Percentiles rank a stretch among this genome's conserved stretches.
Conservation (phyloP, 495 filamentous ascomycete species). For the Cercophora samala region DNA sequence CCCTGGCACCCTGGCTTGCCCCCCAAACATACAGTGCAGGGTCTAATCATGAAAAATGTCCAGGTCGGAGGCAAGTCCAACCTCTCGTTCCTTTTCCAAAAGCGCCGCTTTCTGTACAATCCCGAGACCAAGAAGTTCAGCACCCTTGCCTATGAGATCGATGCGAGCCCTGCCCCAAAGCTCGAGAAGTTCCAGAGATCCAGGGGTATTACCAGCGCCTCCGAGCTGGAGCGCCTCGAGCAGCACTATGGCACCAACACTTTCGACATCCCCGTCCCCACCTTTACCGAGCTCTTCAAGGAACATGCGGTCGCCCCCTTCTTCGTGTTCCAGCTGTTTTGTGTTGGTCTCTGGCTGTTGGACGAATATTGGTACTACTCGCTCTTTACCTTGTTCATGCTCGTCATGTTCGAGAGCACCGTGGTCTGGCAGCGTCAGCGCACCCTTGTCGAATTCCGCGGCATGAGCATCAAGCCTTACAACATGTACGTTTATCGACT, state of each 20-base stretch:
- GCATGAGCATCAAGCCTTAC: constrained; percentile 99
- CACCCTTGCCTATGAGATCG: constrained; percentile 80
- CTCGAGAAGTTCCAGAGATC: constrained; percentile 74
- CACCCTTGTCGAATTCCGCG: constrained; percentile 94
- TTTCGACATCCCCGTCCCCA: constrained; percentile 96
- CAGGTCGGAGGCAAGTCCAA: constrained; percentile 68
- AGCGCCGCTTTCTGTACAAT: constrained; percentile 89
- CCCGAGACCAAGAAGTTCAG: constrained; percentile 65
- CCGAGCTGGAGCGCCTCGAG: constrained; percentile 72
- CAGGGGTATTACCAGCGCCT: constrained; percentile 63
- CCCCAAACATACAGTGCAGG: not conserved
- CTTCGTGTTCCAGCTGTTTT: constrained; percentile 99
- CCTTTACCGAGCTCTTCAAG: constrained; percentile 92
- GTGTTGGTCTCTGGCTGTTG: constrained; percentile 96
- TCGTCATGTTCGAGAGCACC: constrained; percentile 95
- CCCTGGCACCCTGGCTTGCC: not conserved
- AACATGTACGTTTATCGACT: constrained; percentile 84
- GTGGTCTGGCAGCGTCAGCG: constrained; percentile 98
- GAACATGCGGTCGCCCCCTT: constrained; percentile 98
- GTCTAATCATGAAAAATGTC: constrained; percentile 12
- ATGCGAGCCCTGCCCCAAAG: constrained; percentile 73
- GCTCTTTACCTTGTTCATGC: constrained; percentile 96
- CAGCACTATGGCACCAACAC: constrained; percentile 96
- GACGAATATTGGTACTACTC: constrained; percentile 99
- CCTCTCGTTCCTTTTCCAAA: constrained; percentile 94